A percentile compares a stretch with the other conserved stretches of the same genome.
Evolutionary conservation across 768 basidiomycete species (phyloP).

Genomic region (Suillus luteus): DNA sequence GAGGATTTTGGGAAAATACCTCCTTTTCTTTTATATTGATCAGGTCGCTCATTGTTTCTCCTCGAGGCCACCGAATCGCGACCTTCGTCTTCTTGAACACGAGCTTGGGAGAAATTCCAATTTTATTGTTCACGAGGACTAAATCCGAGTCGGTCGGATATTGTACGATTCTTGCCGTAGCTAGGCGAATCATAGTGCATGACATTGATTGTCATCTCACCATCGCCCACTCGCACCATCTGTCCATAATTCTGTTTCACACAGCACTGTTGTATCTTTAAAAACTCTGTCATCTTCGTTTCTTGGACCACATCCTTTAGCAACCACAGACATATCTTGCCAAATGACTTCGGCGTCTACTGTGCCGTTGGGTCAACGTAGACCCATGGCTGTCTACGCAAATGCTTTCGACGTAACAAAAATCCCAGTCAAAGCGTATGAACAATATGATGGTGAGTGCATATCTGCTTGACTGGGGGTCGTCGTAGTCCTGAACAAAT

Average conservation of each 20-base stretch:
- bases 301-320: background rate
- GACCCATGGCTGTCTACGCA: conserved; percentile 25
- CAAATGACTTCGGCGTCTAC: background rate
- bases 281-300: background rate
- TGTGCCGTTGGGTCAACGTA: conserved; percentile 8
- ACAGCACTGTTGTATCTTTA: background rate
- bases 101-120: conserved; percentile 11
- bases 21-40: background rate
- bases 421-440: conserved; percentile 31
- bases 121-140: conserved; percentile 8
- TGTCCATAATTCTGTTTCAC: background rate
- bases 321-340: background rate
- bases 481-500: conserved; percentile 10
- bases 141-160: conserved; percentile 7
- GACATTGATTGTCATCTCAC: background rate
- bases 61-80: background rate
- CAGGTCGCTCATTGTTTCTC: background rate
- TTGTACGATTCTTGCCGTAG: conserved; percentile 1
- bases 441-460: conserved; percentile 37
- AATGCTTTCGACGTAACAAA: conserved; percentile 36
- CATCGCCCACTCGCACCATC: background rate
- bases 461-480: background rate
- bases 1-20: conserved; percentile 3
- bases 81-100: conserved; percentile 9
- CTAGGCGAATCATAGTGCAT: background rate